Evolutionary conservation across 306 rosid species (phyloP), one percentile per base, ranked within the genome.

Genomic region (Herpetospermum pedunculosum): DNA sequence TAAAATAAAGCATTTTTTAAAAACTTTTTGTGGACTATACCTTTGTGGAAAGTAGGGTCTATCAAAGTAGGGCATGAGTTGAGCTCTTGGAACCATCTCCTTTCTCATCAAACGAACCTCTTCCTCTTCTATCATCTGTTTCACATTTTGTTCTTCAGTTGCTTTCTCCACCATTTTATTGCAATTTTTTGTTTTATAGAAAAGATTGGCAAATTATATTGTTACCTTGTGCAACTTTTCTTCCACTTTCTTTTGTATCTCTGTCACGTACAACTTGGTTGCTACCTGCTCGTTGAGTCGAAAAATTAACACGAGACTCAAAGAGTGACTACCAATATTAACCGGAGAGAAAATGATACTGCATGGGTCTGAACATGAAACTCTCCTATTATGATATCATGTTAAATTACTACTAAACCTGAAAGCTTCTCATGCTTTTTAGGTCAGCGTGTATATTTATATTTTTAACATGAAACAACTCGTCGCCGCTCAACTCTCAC

Each of bases 11-110:
- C 6, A 16, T 21, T 8, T 50, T 50, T 53, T 38, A 11, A 74
- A 19, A n/a, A n/a, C 0, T 34, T 35, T 57, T 13, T 68, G 23
- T 68, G 37, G 11, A 2, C 32, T 83, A n/a, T n/a, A 92, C 98
- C 98, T 85, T 79, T 91, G 94, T n/a, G 98, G 98, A 32, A 60
- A 80, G 84, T 89, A 93, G 76, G 98, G 97, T 76, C 88, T 85
- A 59, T 93, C 96, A 75, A 93, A 93, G 79, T 85, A 85, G 26
- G 98, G 98, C 98, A 93, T 93, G 73, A 93, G 78, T 70, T 91
- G 96, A 85, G 98, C 98, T 83, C 94, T 87, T 52, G 98, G 98
- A 79, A 93, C 43, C 98, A 93, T 87, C 73, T 93, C 98, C 87
- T 93, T 89, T 84, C 98, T 90, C 70, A 93, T 75, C 82, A 85